Conservation (phyloP, 192 early-diverging fungal genomes). For the Coemansia sp. region DNA sequence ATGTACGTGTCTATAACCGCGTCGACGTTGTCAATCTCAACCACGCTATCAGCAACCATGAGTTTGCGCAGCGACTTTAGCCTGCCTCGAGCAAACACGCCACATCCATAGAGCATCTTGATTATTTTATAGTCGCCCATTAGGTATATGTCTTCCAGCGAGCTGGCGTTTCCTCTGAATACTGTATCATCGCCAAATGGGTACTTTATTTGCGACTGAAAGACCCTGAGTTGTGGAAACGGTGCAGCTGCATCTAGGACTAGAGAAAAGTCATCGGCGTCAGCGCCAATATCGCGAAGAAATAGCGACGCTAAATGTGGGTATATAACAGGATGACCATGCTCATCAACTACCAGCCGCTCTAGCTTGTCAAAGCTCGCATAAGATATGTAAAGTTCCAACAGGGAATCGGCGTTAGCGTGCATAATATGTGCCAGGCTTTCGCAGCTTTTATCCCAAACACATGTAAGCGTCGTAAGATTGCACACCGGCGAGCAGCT, state of each 20-base stretch:
- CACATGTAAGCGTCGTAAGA: conserved; percentile 1
- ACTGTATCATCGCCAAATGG: conserved; percentile 10
- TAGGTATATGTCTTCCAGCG: conserved; percentile 1
- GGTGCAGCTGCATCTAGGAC: not conserved
- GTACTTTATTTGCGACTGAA: not conserved
- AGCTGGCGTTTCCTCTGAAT: conserved; percentile 4
- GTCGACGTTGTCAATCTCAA: conserved; percentile 4
- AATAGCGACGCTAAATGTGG: not conserved
- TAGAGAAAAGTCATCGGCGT: not conserved
- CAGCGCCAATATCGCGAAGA: not conserved
- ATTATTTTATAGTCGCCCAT: conserved; percentile 3
- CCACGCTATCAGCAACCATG: not conserved
- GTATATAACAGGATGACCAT: conserved; percentile 3
- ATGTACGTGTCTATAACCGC: conserved; percentile 6
- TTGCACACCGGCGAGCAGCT: not conserved
- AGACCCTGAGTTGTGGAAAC: conserved; percentile 4
- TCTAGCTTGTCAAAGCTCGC: not conserved
- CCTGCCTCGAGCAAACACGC: conserved; percentile 7
- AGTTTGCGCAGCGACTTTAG: conserved; percentile 1
- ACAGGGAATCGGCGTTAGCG: not conserved
- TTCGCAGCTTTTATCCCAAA: not conserved
- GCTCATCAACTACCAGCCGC: conserved; percentile 7
- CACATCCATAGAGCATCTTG: not conserved
- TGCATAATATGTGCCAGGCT: not conserved
- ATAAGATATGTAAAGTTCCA: not conserved